Base-by-base conservation (phyloP, 2,329 filamentous ascomycete genomes). In the Scolecobasidium constrictum region DNA sequence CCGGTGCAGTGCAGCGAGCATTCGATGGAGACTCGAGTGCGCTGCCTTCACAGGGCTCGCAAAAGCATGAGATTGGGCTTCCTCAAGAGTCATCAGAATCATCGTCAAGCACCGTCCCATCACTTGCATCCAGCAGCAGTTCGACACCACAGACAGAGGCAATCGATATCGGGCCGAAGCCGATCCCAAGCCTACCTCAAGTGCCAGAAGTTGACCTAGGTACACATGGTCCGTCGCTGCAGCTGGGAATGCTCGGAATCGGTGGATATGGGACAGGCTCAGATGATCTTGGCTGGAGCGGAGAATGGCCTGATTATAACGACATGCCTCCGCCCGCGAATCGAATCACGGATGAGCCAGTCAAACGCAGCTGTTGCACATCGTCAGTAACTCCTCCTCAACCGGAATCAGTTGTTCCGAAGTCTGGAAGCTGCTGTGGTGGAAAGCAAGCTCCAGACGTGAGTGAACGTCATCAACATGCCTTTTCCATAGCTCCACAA, bases 131-230 rank as follows among this genome's bases (percentile, higher is more conserved):
- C 2, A 46, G 44, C 34, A 37, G 13, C 23, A 34, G 12, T 21
- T 46, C 44, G 19, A 46, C 44, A 5, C 39, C 44, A 26, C 39
- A 38, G 26, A 23, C 38, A 4, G 33, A 38, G 15, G 44, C 39
- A 9, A 16, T 46, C 23, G 31, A 42, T 20, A 35, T 19, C 34
- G 22, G 21, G 4, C 19, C 9, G 19, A 20, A 3, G 34, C 31
- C 22, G 20, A 20, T 13, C 16, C 11, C 9, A 7, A 22, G 19
- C 11, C 15, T 18, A 17, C 15, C 21, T 16, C 16, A 28, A 17
- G 11, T 23, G 19, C 2, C 16, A 20, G 15, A 33, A 35, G 4
- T 20, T 36, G 13, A 42, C 17, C 16, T 16, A 11, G 31, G 15
- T n/a, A 33, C 26, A 19, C n/a, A 42, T 9, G 15, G 15, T 7